These are phyloP conservation scores for Cladosporium austrohemisphaericum DNA, from an alignment of 2,329 filamentous ascomycete species.

Conservation along the genomic window DNA sequence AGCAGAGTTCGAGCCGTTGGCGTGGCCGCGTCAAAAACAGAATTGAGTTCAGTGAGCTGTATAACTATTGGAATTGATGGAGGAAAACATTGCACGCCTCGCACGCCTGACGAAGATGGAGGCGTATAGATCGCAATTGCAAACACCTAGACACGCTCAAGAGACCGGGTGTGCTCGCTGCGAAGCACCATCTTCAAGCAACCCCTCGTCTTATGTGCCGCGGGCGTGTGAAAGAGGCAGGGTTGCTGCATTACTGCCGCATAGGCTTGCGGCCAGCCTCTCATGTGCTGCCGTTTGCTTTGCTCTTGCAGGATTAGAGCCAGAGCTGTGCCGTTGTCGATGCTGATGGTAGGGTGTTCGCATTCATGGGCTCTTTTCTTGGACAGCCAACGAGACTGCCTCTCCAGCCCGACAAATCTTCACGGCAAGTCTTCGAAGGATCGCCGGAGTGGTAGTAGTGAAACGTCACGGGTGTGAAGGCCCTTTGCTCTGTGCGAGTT, in stretches of 20 bases:
- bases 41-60: too few relatives aligned
- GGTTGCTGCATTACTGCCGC: slow-evolving; percentile 2
- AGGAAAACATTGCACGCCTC: neutral
- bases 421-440: slow-evolving; percentile 2
- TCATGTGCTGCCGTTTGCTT: neutral
- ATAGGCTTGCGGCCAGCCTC: neutral
- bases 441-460: neutral
- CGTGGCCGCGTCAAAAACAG: too few relatives aligned
- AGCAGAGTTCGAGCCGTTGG: too few relatives aligned
- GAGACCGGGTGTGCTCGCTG: slow-evolving; percentile 1
- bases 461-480: slow-evolving; percentile 4
- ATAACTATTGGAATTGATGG: neutral
- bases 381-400: neutral
- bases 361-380: neutral
- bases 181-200: neutral
- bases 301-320: neutral
- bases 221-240: neutral
- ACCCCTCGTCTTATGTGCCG: neutral
- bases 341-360: neutral
- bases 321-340: neutral
- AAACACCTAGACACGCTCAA: neutral
- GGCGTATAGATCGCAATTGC: too few relatives aligned
- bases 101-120: neutral
- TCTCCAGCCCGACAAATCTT: neutral
- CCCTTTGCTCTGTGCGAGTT: neutral